Percentiles rank a stretch among this genome's conserved stretches.
These are phyloP conservation scores for Coelastrella sp. DNA, from an alignment of 139 green algal species.

Conservation along the genomic window DNA sequence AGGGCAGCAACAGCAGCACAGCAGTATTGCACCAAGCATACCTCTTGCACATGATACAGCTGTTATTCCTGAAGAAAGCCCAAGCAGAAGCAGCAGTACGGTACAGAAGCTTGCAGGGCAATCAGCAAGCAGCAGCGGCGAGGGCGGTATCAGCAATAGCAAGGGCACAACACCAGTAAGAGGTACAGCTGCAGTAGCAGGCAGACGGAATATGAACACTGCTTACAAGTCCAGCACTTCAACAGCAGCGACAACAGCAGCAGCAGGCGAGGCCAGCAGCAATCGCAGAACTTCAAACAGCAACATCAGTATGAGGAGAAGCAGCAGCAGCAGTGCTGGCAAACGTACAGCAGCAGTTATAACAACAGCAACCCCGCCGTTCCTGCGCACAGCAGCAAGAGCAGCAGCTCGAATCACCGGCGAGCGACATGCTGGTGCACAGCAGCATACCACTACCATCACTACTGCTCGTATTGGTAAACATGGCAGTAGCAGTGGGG, in stretches of 20 bases:
- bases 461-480: no score
- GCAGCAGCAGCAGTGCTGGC: not conserved
- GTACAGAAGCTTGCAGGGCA: no score
- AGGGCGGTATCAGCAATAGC: not conserved
- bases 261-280: not conserved
- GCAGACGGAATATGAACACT: not conserved
- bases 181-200: not conserved
- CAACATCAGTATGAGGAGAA: not conserved
- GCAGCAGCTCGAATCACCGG: not conserved
- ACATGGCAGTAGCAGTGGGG: no score
- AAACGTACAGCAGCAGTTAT: not conserved
- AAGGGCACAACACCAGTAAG: no score
- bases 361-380: not conserved
- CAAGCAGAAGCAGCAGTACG: no score
- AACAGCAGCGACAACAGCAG: constrained; percentile 7
- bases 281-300: not conserved
- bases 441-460: not conserved
- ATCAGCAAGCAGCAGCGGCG: constrained; percentile 1
- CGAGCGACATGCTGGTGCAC: not conserved
- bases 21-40: not conserved
- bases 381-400: not conserved
- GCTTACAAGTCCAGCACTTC: not conserved
- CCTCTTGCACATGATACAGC: no score
- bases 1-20: not conserved
- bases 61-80: no score